Evolutionary conservation across 768 basidiomycete species (phyloP).

Genomic region (Mycena galopus): DNA sequence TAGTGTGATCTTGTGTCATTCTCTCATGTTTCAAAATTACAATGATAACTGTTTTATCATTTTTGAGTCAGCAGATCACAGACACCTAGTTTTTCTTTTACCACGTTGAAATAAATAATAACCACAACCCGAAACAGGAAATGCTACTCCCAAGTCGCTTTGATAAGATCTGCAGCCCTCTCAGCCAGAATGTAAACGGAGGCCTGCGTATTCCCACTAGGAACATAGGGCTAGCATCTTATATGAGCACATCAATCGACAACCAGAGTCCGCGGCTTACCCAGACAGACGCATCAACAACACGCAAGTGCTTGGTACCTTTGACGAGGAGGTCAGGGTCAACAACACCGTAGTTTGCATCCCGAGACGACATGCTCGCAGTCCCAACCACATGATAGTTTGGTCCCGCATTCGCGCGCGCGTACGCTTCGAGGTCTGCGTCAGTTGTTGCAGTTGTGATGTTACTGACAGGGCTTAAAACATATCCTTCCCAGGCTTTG

Average conservation of each 20-base stretch:
- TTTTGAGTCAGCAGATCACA: neutral
- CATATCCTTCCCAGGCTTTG: constrained; percentile 5
- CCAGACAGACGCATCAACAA: constrained; percentile 33
- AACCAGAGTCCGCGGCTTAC: neutral
- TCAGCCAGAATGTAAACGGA: neutral
- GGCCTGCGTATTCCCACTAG: neutral
- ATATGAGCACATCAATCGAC: neutral
- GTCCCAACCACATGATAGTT: constrained; percentile 12
- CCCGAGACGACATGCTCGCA: constrained; percentile 26
- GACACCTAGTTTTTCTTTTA: neutral
- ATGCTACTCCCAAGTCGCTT: constrained; percentile 1
- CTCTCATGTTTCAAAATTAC: neutral
- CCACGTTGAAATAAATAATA: neutral
- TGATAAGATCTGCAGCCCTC: constrained; percentile 9
- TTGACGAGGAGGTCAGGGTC: constrained; percentile 31
- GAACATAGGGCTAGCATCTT: neutral
- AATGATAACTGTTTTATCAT: neutral
- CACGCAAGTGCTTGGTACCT: constrained; percentile 24
- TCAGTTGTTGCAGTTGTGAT: neutral
- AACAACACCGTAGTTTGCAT: constrained; percentile 30
- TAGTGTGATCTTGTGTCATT: neutral
- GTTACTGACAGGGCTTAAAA: neutral
- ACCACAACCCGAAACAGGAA: constrained; percentile 1
- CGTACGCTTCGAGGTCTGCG: neutral
- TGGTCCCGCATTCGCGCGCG: neutral